Conservation (phyloP, 768 basidiomycete species). For the Trametes punicea region DNA sequence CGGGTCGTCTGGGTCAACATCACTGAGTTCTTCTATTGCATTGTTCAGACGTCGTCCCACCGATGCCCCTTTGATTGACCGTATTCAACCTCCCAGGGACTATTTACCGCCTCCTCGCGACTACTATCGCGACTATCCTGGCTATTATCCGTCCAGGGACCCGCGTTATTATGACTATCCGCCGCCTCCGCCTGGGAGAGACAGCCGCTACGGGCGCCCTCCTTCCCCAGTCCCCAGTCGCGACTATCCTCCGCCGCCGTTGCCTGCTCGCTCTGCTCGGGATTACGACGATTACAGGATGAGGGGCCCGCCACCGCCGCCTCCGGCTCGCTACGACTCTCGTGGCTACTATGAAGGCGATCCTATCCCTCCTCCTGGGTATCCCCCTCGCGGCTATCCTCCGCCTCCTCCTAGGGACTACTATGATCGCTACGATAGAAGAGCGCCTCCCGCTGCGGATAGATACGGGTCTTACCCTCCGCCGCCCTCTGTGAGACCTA, state of each 20-base stretch:
- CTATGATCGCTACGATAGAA: constrained; percentile 56
- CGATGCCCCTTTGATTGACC: constrained; percentile 55
- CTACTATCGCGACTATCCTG: constrained; percentile 50
- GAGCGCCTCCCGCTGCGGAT: constrained; percentile 39
- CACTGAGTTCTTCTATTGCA: constrained; percentile 1
- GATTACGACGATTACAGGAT: constrained; percentile 70
- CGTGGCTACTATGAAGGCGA: constrained; percentile 49
- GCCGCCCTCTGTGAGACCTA: constrained; percentile 44
- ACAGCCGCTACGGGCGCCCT: constrained; percentile 50
- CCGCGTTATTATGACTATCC: constrained; percentile 54
- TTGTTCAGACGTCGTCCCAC: constrained; percentile 32
- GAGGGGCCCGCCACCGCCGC: constrained; percentile 46
- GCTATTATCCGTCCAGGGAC: constrained; percentile 47
- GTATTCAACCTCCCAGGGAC: constrained; percentile 52
- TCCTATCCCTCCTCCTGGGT: constrained; percentile 39
- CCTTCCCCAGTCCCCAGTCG: constrained; percentile 53
- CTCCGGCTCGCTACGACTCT: constrained; percentile 50
- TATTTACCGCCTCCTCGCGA: constrained; percentile 45
- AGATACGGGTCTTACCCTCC: constrained; percentile 43
- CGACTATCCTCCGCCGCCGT: constrained; percentile 53
- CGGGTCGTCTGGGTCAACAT: neutral
- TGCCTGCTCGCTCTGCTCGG: constrained; percentile 40
- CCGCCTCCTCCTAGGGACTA: constrained; percentile 43
- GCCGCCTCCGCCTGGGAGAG: constrained; percentile 46
- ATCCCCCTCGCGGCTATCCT: constrained; percentile 51